Evolutionary conservation across 176 grass and related monocot species (phyloP).

Genomic region (Oryza rufipogon): DNA sequence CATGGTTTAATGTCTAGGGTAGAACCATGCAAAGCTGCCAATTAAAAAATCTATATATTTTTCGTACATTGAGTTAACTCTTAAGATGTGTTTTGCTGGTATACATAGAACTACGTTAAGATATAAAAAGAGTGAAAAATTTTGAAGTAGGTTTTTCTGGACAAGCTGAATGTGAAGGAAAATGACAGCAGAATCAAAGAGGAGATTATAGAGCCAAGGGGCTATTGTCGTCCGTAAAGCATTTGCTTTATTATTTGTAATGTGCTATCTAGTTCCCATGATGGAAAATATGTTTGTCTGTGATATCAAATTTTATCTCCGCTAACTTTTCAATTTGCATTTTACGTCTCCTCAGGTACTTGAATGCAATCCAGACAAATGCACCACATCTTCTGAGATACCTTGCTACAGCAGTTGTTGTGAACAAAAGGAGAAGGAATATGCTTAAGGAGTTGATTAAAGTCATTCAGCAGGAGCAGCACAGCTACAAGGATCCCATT

Average conservation of each 20-base stretch:
- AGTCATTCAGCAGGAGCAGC: slow-evolving; percentile 87
- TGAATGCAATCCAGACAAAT: slow-evolving; percentile 91
- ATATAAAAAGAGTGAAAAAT: neutral
- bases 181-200: too few species aligned
- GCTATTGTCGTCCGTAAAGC: too few species aligned
- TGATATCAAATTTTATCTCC: neutral
- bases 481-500: slow-evolving; percentile 78
- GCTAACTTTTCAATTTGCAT: neutral
- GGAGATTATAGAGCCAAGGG: too few species aligned
- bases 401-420: slow-evolving; percentile 71
- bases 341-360: slow-evolving; percentile 49
- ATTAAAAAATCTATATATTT: neutral
- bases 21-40: neutral
- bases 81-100: neutral
- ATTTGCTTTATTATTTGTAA: neutral
- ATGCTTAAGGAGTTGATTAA: slow-evolving; percentile 89
- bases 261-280: neutral
- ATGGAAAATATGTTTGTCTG: neutral
- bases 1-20: neutral
- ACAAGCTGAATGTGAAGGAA: neutral
- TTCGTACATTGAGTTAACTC: neutral
- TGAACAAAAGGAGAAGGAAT: slow-evolving; percentile 97
- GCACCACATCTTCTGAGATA: slow-evolving; percentile 87
- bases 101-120: neutral
- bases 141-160: neutral